These are phyloP conservation scores for Mortierella hygrophila DNA, from an alignment of 192 early-diverging fungal genomes.

Conservation along the genomic window DNA sequence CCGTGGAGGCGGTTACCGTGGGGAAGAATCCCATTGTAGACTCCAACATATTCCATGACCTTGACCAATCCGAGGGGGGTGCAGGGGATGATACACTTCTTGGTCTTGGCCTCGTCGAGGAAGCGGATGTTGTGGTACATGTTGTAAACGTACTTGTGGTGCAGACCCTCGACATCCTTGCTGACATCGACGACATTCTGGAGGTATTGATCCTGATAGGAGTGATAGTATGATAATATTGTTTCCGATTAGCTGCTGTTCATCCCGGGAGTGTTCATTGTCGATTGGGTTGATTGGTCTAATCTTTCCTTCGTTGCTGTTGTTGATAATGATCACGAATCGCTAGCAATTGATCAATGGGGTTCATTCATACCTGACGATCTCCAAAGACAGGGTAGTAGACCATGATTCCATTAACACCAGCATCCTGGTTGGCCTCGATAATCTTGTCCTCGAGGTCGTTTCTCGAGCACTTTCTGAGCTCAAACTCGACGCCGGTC, in stretches of 20 bases:
- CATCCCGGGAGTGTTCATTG: not conserved
- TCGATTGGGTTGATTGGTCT: not conserved
- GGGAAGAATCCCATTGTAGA: conserved; percentile 89
- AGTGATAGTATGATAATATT: not conserved
- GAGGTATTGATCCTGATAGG: conserved; percentile 85
- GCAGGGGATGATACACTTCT: conserved; percentile 98
- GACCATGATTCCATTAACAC: conserved; percentile 96
- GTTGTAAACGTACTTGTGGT: conserved; percentile 95
- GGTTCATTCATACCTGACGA: conserved; percentile 72
- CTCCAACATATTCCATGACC: conserved; percentile 95
- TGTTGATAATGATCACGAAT: too few relatives aligned
- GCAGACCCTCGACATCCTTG: conserved; percentile 98
- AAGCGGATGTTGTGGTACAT: conserved; percentile 97
- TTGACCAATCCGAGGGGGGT: conserved; percentile 98
- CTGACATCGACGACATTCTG: conserved; percentile 88
- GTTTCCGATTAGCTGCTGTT: conserved; percentile 3
- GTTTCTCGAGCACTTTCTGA: conserved; percentile 83
- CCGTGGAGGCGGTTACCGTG: conserved; percentile 97
- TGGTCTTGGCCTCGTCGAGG: conserved; percentile 82
- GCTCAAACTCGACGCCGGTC: conserved; percentile 92
- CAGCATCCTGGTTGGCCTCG: conserved; percentile 88
- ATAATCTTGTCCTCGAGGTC: conserved; percentile 88
- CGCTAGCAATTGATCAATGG: not conserved
- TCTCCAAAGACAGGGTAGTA: conserved; percentile 99
- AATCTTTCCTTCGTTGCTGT: not conserved